Base-by-base conservation (phyloP, 306 rosid species). In the Glycine latifolia region DNA sequence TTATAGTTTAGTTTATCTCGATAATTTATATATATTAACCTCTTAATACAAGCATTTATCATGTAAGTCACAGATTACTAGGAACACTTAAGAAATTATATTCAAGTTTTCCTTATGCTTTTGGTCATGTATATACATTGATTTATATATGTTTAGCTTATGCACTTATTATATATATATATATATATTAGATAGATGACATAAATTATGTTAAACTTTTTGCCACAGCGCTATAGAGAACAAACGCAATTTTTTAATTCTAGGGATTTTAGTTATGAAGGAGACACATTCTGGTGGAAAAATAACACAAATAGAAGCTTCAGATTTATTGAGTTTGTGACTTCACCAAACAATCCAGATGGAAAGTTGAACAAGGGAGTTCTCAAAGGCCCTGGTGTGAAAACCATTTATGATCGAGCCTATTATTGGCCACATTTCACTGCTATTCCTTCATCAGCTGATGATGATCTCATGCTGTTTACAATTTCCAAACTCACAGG, bases 331-430 rank as follows among this genome's bases (percentile, higher is more conserved):
- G 94, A 88, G 82, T 83, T 90, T 14, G 94, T 90, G 14, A 86
- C 91, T 20, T 87, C 94, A 69, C 94, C 94, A 52, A 90, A 81
- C 65, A 90, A 88, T 83, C 94, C 94, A 3, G 94, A 90, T 44
- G 94, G 91, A 6, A 49, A 81, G 69, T 79, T 83, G 59, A 88
- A 39, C 1, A n/a, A 76, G 41, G 84, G 77, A 49, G 67, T 72
- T 31, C 79, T 88, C 62, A 13, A 73, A 0, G 88, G 90, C 0
- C 67, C 88, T 26, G 87, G 83, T 52, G 83, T 61, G 2, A 79
- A 69, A 63, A 43, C 84, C 35, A 86, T 90, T 2, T 5, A 86
- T n/a, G 90, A 88, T 63, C 81, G 37, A 2, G 90, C 86, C 44
- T 90, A 90, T 67, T 85, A 82, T 41, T 90, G 94, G 94, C 94